Evolutionary conservation across 192 early-diverging fungal genomes (phyloP).

Genomic region (Podila epigama): DNA sequence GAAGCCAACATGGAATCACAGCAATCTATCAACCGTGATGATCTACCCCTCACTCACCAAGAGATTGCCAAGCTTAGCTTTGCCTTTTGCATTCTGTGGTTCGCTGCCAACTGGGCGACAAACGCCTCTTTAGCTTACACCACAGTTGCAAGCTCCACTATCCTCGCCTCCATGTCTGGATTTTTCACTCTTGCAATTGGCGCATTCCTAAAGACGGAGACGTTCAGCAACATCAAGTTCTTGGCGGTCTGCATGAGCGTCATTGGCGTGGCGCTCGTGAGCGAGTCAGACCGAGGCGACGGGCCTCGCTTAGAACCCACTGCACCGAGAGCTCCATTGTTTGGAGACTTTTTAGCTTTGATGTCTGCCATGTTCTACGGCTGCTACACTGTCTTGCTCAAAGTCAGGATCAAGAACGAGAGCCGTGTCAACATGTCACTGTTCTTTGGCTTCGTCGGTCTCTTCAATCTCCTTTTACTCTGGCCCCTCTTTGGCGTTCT

Average conservation of each 20-base stretch:
- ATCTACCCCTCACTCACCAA: conserved; percentile 10
- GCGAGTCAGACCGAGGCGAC: conserved; percentile 52
- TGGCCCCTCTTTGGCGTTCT: conserved; percentile 73
- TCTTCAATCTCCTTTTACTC: conserved; percentile 71
- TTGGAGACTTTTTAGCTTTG: conserved; percentile 76
- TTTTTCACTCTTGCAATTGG: conserved; percentile 80
- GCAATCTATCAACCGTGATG: background rate
- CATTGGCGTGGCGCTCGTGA: conserved; percentile 70
- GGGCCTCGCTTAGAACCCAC: background rate
- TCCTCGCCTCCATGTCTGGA: conserved; percentile 77
- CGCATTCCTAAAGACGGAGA: conserved; percentile 64
- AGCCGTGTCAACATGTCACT: conserved; percentile 71
- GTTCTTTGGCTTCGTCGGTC: conserved; percentile 82
- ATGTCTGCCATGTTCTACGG: conserved; percentile 81
- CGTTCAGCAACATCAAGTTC: conserved; percentile 59
- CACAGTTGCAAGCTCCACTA: conserved; percentile 78
- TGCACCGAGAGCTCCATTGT: conserved; percentile 51
- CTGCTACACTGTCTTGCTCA: conserved; percentile 78
- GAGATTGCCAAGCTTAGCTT: conserved; percentile 70
- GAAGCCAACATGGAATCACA: background rate
- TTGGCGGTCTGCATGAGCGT: conserved; percentile 68
- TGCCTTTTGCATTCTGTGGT: conserved; percentile 81
- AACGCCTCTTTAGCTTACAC: conserved; percentile 81
- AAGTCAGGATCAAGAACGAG: conserved; percentile 73
- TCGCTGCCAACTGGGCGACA: conserved; percentile 77